phyloP scores from a whole-genome alignment of 164 flowering plant species.

The Berberis vulgaris region DNA sequence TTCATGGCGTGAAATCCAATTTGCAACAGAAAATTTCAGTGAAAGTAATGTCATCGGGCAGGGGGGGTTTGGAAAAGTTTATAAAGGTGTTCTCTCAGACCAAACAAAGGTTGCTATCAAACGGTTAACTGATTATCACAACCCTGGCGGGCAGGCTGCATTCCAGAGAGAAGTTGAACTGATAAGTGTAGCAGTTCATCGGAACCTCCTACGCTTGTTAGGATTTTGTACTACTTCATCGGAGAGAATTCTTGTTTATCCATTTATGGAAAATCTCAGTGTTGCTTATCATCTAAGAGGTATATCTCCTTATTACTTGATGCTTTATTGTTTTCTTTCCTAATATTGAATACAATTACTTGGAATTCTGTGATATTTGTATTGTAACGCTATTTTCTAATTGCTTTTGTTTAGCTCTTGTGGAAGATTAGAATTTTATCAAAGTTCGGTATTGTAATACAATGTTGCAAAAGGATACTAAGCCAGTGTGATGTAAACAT shows the following conservation, averaged over 20 bases:
- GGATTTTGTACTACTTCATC: conserved; percentile 44
- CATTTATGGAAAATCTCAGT: conserved; percentile 50
- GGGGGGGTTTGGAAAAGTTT: conserved; percentile 61
- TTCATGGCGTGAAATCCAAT: conserved; percentile 44
- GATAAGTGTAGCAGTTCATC: conserved; percentile 48
- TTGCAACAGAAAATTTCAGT: conserved; percentile 57
- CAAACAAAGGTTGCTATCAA: conserved; percentile 52
- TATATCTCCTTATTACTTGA: conserved; percentile 2
- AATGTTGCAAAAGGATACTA: too few relatives aligned
- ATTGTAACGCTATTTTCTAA: too few relatives aligned
- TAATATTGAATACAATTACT: too few relatives aligned
- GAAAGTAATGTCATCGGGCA: conserved; percentile 44
- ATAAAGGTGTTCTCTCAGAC: conserved; percentile 33
- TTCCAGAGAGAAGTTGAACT: conserved; percentile 47
- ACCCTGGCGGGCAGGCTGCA: conserved; percentile 49
- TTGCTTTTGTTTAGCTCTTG: too few relatives aligned
- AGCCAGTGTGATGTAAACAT: too few relatives aligned
- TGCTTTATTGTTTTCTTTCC: background rate
- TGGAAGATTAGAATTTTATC: too few relatives aligned
- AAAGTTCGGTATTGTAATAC: too few relatives aligned
- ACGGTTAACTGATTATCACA: conserved; percentile 43
- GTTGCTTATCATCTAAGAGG: conserved; percentile 50
- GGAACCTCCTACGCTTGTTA: conserved; percentile 42
- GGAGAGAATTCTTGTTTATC: conserved; percentile 46
- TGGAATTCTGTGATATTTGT: too few relatives aligned